These are phyloP conservation scores for Rutstroemia sp. DNA, from an alignment of 2,329 filamentous ascomycete genomes.

Conservation along the genomic window DNA sequence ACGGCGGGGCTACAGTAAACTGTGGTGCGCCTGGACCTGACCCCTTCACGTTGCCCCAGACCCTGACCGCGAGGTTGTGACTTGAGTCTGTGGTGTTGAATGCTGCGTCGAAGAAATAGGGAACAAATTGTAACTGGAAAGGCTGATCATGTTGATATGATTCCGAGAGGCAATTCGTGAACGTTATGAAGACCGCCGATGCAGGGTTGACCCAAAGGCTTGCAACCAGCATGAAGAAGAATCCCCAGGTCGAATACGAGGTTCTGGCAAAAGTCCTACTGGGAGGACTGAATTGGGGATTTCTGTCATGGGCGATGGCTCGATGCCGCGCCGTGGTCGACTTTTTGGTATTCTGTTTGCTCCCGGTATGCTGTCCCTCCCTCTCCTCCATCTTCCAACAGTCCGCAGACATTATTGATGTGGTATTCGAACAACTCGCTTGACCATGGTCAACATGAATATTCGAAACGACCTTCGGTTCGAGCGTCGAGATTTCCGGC, in stretches of 20 bases:
- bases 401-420: conserved; percentile 21
- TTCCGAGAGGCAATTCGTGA: conserved; percentile 74
- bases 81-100: conserved; percentile 57
- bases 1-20: conserved; percentile 51
- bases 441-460: conserved; percentile 19
- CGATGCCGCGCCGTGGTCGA: not conserved
- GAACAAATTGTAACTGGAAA: conserved; percentile 69
- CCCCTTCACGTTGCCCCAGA: conserved; percentile 90
- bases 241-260: conserved; percentile 12
- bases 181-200: conserved; percentile 62
- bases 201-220: conserved; percentile 33
- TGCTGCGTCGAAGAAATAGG: conserved; percentile 63
- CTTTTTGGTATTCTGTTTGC: not conserved
- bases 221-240: conserved; percentile 20
- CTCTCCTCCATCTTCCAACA: conserved; percentile 12
- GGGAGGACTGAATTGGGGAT: not conserved
- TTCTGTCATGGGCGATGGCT: not conserved
- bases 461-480: conserved; percentile 19
- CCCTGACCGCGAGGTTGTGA: conserved; percentile 65
- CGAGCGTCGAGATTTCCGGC: conserved; percentile 22
- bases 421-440: conserved; percentile 7
- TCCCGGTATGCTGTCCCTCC: not conserved
- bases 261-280: not conserved
- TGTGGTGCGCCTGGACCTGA: conserved; percentile 32
- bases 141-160: conserved; percentile 51